Evolutionary conservation across 257 asterid genomes (phyloP).

Genomic region (Jacaranda mimosifolia): DNA sequence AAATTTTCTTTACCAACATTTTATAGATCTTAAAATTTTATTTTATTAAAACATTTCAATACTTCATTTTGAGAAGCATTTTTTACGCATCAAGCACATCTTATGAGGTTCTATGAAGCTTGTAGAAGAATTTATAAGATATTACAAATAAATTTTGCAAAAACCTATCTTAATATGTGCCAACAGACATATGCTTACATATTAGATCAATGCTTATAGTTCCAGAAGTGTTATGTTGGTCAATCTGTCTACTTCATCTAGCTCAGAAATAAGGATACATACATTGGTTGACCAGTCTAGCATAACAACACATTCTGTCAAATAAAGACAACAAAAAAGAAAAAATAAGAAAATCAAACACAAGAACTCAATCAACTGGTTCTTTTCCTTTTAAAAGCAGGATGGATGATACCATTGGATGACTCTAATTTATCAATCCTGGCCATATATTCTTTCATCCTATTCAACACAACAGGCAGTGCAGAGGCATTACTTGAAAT

Average conservation of each 20-base stretch:
- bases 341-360: background rate
- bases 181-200: background rate
- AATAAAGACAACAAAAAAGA: background rate
- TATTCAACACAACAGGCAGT: constrained; percentile 59
- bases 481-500: constrained; percentile 58
- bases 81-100: too few species aligned
- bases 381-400: constrained; percentile 72
- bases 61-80: too few species aligned
- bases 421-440: constrained; percentile 69
- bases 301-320: constrained; percentile 5
- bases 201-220: background rate
- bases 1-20: too few species aligned
- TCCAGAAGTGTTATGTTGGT: background rate
- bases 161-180: too few species aligned
- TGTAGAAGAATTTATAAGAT: too few species aligned
- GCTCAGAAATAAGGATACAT: background rate
- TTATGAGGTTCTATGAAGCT: too few species aligned
- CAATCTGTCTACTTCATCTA: constrained; percentile 6
- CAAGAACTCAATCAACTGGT: constrained; percentile 37
- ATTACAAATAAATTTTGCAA: too few species aligned
- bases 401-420: constrained; percentile 52
- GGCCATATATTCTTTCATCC: constrained; percentile 71
- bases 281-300: background rate
- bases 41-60: too few species aligned
- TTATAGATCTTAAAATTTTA: too few species aligned